Conservation (phyloP, 352 stramenopile genomes). For the Saprolegnia parasitica region DNA sequence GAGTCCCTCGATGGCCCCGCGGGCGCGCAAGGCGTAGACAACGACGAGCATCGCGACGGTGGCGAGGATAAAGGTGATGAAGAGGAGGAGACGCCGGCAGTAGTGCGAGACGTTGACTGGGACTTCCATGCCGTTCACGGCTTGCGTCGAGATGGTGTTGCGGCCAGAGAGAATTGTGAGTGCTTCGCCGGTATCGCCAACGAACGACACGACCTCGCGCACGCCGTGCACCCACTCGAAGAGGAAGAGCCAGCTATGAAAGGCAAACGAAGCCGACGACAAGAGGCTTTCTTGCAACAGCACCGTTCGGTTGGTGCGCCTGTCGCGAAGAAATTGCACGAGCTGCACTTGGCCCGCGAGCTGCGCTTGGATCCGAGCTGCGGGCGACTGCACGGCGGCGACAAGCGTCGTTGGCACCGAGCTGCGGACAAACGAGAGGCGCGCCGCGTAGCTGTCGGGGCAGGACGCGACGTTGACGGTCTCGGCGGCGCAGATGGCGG, state of each 20-base stretch:
- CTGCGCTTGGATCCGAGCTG: too few species aligned
- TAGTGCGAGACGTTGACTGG: slow-evolving; percentile 19
- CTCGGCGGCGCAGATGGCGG: background rate
- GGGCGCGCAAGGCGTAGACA: background rate
- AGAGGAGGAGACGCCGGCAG: slow-evolving; percentile 10
- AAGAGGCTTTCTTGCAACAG: background rate
- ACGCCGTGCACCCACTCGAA: background rate
- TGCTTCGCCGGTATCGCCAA: background rate
- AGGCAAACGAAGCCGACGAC: background rate
- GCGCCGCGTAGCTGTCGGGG: background rate
- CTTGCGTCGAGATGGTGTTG: background rate
- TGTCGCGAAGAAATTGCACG: background rate
- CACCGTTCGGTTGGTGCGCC: background rate
- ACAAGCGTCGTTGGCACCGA: background rate
- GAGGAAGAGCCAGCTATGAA: slow-evolving; percentile 5
- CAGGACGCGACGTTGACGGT: background rate
- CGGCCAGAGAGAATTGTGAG: slow-evolving; percentile 19
- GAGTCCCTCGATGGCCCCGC: slow-evolving; percentile 24
- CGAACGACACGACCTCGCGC: slow-evolving; percentile 5
- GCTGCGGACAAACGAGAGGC: background rate
- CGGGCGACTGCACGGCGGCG: too few species aligned
- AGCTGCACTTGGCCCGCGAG: background rate
- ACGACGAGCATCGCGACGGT: background rate
- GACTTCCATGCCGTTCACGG: slow-evolving; percentile 16
- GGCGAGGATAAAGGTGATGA: slow-evolving; percentile 15